phyloP scores from a whole-genome alignment of 257 asterid genomes.

The Ophiorrhiza pumila region DNA sequence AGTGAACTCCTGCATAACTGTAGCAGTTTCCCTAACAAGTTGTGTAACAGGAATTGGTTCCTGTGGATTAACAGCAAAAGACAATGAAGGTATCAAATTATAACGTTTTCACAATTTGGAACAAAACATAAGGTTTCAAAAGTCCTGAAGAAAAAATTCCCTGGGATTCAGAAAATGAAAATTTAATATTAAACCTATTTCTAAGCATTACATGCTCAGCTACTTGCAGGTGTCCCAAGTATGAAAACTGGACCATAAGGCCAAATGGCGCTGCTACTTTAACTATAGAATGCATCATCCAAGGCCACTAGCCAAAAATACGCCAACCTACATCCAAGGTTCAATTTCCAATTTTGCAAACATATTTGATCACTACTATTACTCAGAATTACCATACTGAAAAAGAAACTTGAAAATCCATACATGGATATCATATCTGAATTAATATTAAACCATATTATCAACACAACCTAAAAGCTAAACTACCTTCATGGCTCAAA shows the following conservation, averaged over 20 bases:
- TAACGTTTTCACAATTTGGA: neutral
- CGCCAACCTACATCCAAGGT: neutral
- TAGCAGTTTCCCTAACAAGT: conserved; percentile 96
- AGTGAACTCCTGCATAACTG: conserved; percentile 99
- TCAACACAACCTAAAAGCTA: neutral
- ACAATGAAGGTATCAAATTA: conserved; percentile 12
- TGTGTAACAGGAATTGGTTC: conserved; percentile 97
- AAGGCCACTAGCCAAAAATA: neutral
- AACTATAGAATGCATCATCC: neutral
- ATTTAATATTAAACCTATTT: neutral
- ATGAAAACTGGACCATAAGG: no score
- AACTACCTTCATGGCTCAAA: neutral
- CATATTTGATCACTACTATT: no score
- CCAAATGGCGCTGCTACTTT: neutral
- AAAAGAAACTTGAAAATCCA: neutral
- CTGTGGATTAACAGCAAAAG: conserved; percentile 32
- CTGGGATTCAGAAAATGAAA: neutral
- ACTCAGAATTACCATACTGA: no score
- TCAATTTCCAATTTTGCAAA: neutral
- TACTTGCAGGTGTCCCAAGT: no score
- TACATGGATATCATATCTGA: neutral
- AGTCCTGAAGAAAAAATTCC: neutral
- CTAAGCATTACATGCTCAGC: no score
- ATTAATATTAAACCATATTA: neutral
- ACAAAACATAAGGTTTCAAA: conserved; percentile 1